Percentiles rank a stretch among this genome's conserved stretches.
Conservation (phyloP, 441 rosid genomes). For the Jatropha multifida region DNA sequence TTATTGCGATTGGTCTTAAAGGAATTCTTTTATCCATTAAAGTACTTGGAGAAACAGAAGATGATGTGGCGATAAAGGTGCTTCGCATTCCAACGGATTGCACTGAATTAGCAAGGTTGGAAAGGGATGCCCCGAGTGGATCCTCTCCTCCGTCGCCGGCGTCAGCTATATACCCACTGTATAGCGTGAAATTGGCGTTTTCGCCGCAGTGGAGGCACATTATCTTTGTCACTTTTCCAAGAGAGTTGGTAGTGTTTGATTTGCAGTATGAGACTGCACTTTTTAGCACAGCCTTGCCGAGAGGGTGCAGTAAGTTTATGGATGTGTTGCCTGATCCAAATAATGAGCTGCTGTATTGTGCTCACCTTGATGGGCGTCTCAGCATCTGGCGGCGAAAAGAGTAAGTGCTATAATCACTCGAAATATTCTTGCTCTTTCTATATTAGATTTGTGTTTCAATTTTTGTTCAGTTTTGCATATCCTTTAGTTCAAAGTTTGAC, state of each 20-base stretch:
- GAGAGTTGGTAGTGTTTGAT: slow-evolving; percentile 88
- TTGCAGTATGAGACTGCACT: slow-evolving; percentile 79
- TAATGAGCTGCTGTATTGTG: slow-evolving; percentile 73
- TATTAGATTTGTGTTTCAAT: not conserved
- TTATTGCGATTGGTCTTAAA: slow-evolving; percentile 69
- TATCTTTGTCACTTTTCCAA: slow-evolving; percentile 72
- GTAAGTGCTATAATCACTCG: slow-evolving; percentile 41
- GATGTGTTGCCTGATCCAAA: slow-evolving; percentile 88
- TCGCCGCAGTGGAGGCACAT: slow-evolving; percentile 89
- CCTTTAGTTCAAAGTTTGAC: not conserved
- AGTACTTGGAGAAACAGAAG: slow-evolving; percentile 68
- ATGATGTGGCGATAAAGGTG: slow-evolving; percentile 57
- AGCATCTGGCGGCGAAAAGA: slow-evolving; percentile 93
- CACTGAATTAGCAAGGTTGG: slow-evolving; percentile 60
- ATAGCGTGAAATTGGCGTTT: slow-evolving; percentile 69
- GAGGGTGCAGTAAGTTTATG: slow-evolving; percentile 81
- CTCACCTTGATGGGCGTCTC: slow-evolving; percentile 87
- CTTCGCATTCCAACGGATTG: slow-evolving; percentile 60
- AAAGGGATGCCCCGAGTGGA: slow-evolving; percentile 55
- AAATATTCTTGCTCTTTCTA: not conserved
- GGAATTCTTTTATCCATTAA: slow-evolving; percentile 71
- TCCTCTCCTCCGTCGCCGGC: slow-evolving; percentile 62
- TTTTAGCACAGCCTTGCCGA: slow-evolving; percentile 62
- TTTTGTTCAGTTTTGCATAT: not conserved
- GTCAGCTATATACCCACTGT: slow-evolving; percentile 65